Evolutionary conservation across 371 early-diverging fungal species (phyloP).

Genomic region (Nosema granulosis): DNA sequence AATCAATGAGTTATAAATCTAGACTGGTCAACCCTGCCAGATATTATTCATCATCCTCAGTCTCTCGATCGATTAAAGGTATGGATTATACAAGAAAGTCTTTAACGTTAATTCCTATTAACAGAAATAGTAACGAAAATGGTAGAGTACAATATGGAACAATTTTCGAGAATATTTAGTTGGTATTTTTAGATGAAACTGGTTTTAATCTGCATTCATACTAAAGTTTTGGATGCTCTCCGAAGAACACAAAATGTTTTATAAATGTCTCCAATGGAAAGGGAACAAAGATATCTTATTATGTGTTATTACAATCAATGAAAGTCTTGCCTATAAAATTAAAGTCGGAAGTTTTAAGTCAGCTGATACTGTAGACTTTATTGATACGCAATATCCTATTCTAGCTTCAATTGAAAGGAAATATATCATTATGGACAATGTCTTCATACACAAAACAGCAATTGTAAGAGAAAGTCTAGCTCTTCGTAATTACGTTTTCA

Average conservation of each 20-base stretch:
- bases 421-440: too few relatives aligned
- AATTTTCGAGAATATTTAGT: neutral
- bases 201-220: slow-evolving; percentile 11
- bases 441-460: too few relatives aligned
- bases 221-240: too few relatives aligned
- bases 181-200: slow-evolving; percentile 13
- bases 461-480: too few relatives aligned
- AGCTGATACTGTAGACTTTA: neutral
- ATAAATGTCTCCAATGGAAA: neutral
- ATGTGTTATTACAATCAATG: neutral
- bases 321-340: neutral
- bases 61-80: neutral
- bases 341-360: neutral
- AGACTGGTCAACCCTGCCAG: neutral
- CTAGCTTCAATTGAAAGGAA: too few relatives aligned
- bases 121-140: neutral
- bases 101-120: neutral
- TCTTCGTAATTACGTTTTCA: too few relatives aligned
- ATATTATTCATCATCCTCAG: neutral
- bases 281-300: neutral
- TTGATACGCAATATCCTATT: too few relatives aligned
- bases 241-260: neutral
- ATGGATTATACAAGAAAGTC: neutral
- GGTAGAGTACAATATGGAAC: neutral
- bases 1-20: neutral